Evolutionary conservation across 257 asterid species (phyloP).

Genomic region (Plectranthus barbatus): DNA sequence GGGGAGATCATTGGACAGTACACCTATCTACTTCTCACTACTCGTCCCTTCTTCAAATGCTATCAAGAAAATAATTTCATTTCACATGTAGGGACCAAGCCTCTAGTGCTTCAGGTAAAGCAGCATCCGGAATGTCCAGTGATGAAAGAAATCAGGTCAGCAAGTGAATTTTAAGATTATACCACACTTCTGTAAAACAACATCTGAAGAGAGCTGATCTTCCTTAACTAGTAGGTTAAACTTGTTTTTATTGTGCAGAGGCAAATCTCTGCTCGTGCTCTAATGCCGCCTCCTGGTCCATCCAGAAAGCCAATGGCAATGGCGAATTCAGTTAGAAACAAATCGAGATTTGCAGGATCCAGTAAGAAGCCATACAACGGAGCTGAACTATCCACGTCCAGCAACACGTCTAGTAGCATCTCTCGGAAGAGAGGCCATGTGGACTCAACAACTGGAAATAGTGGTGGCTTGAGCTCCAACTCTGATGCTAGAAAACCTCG

Average conservation of each 20-base stretch:
- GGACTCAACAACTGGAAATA: conserved; percentile 64
- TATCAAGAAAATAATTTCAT: not conserved
- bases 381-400: conserved; percentile 53
- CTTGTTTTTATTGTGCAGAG: conserved; percentile 36
- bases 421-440: conserved; percentile 38
- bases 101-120: conserved; percentile 83
- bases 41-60: not conserved
- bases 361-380: conserved; percentile 35
- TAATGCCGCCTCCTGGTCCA: conserved; percentile 96
- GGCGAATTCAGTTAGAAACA: conserved; percentile 27
- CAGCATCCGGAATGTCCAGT: conserved; percentile 87
- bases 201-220: not conserved
- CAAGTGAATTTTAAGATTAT: not conserved
- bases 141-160: conserved; percentile 85
- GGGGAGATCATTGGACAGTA: not conserved
- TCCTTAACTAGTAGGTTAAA: not conserved
- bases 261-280: conserved; percentile 76
- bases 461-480: conserved; percentile 44
- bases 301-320: conserved; percentile 42
- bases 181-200: not conserved
- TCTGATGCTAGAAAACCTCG: conserved; percentile 69
- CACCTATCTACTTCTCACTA: not conserved
- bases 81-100: conserved; percentile 73
- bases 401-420: conserved; percentile 67
- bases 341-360: conserved; percentile 46